phyloP scores from a whole-genome alignment of 75 land plant genomes.

The Sequoiadendron giganteum region DNA sequence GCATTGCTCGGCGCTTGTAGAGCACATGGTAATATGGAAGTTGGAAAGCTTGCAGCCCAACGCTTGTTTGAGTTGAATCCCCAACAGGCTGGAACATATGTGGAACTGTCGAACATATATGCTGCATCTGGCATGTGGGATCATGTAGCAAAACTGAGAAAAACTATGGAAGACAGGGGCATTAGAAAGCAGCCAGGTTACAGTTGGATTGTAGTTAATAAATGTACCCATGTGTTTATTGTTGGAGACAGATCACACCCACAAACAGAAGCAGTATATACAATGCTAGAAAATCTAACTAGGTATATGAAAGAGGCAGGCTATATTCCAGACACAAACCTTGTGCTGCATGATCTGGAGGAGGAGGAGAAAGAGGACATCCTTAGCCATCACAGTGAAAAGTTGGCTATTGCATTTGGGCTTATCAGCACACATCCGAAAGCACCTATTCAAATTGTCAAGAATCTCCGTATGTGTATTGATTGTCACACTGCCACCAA shows the following conservation, averaged over 20 bases:
- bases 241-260: conserved; percentile 13
- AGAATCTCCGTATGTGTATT: background rate
- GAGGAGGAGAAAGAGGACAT: background rate
- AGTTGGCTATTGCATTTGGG: conserved; percentile 1
- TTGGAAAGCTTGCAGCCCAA: conserved; percentile 61
- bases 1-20: conserved; percentile 71
- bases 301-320: conserved; percentile 2
- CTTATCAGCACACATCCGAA: background rate
- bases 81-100: background rate
- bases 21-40: conserved; percentile 45
- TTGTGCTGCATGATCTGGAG: background rate
- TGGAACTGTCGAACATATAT: conserved; percentile 10
- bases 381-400: background rate
- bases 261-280: conserved; percentile 8
- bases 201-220: conserved; percentile 10
- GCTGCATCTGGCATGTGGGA: conserved; percentile 19
- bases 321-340: conserved; percentile 8
- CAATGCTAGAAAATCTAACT: background rate
- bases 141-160: background rate
- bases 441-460: background rate
- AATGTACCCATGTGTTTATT: background rate
- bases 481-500: background rate
- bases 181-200: conserved; percentile 9
- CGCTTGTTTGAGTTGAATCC: conserved; percentile 45
- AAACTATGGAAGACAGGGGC: conserved; percentile 6